Conservation (phyloP, 1,284 basidiomycete species). For the Tilletia indica region DNA sequence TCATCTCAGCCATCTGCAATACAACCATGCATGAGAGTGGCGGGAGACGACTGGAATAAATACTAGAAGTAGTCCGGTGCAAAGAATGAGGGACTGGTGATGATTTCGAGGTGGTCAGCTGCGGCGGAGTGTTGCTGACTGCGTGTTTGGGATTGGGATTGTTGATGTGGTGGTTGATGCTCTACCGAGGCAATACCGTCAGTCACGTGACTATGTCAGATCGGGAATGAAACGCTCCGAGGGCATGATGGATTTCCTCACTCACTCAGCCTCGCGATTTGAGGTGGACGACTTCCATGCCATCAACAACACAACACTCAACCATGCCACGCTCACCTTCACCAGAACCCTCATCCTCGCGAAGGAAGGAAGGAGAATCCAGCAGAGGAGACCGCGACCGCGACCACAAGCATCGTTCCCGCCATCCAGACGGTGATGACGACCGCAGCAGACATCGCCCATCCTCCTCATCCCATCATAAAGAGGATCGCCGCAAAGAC, state of each 20-base stretch:
- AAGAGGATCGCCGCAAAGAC: not conserved
- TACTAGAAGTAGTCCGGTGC: too few relatives aligned
- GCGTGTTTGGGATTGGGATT: too few relatives aligned
- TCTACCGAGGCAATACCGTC: too few relatives aligned
- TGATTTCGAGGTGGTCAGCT: too few relatives aligned
- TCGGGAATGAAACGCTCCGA: too few relatives aligned
- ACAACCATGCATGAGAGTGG: too few relatives aligned
- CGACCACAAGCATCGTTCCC: slow-evolving; percentile 7
- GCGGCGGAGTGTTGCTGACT: too few relatives aligned
- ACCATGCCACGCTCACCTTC: slow-evolving; percentile 9
- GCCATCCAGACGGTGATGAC: slow-evolving; percentile 18
- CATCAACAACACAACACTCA: not conserved
- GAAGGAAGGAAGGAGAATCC: slow-evolving; percentile 4
- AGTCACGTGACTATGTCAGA: too few relatives aligned
- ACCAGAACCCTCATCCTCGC: slow-evolving; percentile 5
- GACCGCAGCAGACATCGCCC: slow-evolving; percentile 4
- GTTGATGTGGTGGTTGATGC: too few relatives aligned
- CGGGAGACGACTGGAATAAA: too few relatives aligned
- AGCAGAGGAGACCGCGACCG: slow-evolving; percentile 11
- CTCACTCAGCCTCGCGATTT: not conserved
- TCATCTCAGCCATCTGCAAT: too few relatives aligned
- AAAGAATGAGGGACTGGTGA: too few relatives aligned
- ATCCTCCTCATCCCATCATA: not conserved
- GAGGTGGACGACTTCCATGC: not conserved
- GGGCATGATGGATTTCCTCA: not conserved